Evolutionary conservation across 1,284 basidiomycete genomes (phyloP), one percentile per base, ranked within the genome.

Genomic region (Heterobasidion parviporum): DNA sequence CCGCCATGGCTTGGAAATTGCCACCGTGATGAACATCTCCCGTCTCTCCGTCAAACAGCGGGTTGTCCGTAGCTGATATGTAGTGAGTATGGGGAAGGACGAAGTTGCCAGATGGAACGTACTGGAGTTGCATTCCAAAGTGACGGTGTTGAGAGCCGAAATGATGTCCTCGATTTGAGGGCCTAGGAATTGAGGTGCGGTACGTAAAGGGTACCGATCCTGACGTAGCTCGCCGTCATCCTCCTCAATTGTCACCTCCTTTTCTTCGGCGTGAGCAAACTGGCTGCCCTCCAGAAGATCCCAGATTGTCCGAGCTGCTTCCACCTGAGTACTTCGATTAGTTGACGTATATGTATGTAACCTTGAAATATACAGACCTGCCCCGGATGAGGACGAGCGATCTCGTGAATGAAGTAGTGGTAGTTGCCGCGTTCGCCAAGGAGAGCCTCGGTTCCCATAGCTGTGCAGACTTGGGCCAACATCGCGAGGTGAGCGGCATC

Each of bases 101-200:
- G 33, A 48, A 47, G 50, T 57, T 61, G 67, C 32, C 59, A 46
- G 51, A 58, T 61, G 36, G 44, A 6, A 77, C 87, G 64, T 67
- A 87, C 91, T 96, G 54, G 86, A 92, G 74, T 92, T 95, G 72
- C 85, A 89, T 74, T 95, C 92, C 55, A 80, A 78, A 6, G 83
- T 82, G 20, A 94, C 73, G 2, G 83, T 77, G 6, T 77, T 71
- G 50, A 83, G 74, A 0, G 90, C 81, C 34, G 77, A 72, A 15
- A 91, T 74, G 52, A 94, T 78, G 62, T 92, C 90, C 68, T 94
- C 90, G 50, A 94, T 74, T 64, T 92, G 88, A 3, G 92, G 92
- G 7, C 92, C 92, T 51, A 94, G 72, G 76, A 91, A 94, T 67
- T 93, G 91, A 8, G 91, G 89, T 0, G 85, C 77, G 0, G 87